phyloP scores from a whole-genome alignment of 2,329 filamentous ascomycete genomes.

The Pseudocercospora macadamiae region DNA sequence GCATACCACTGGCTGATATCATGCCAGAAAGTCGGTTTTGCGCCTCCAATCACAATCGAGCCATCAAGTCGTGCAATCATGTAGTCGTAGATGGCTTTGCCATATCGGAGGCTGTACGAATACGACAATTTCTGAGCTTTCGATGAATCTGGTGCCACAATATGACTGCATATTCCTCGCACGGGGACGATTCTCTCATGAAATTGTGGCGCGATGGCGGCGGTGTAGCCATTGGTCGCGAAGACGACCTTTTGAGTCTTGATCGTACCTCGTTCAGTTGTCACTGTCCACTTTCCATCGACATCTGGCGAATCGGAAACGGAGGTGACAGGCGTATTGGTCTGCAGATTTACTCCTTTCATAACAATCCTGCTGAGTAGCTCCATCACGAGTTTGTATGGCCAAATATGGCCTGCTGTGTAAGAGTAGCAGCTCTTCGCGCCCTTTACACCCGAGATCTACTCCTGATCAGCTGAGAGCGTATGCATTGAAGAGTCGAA shows the following conservation, averaged over 20 bases:
- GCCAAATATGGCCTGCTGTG: constrained; percentile 22
- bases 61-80: constrained; percentile 49
- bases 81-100: constrained; percentile 36
- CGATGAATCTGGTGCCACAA: constrained; percentile 1
- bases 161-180: constrained; percentile 54
- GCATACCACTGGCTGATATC: constrained; percentile 47
- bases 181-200: constrained; percentile 35
- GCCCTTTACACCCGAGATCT: constrained; percentile 22
- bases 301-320: constrained; percentile 9
- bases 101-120: constrained; percentile 31
- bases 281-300: constrained; percentile 4
- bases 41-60: constrained; percentile 50
- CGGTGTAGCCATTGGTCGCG: constrained; percentile 27
- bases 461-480: not conserved
- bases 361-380: constrained; percentile 17
- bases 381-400: constrained; percentile 29
- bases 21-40: constrained; percentile 20
- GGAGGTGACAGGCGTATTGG: constrained; percentile 62
- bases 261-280: constrained; percentile 25
- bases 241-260: constrained; percentile 37
- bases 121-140: constrained; percentile 21
- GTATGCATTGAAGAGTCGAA: not conserved
- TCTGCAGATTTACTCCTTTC: constrained; percentile 67
- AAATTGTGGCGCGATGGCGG: constrained; percentile 37
- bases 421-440: constrained; percentile 17